phyloP scores from a whole-genome alignment of 2,329 filamentous ascomycete genomes.

The Blastomyces gilchristii region DNA sequence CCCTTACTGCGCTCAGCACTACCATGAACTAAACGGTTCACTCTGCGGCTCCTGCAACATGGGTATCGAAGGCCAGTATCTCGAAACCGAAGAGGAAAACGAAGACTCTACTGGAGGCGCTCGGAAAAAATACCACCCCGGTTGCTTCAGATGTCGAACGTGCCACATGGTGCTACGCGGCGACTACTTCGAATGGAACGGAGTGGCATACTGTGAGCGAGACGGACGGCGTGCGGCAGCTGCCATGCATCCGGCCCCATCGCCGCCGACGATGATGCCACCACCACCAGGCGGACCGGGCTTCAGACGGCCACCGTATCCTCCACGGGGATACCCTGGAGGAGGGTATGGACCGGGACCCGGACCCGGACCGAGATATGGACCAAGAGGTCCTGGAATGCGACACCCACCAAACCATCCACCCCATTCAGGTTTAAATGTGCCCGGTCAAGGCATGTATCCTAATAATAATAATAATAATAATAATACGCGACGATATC shows the following conservation, averaged over 20 bases:
- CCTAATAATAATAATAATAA: constrained; percentile 12
- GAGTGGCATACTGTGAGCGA: constrained; percentile 71
- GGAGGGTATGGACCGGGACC: constrained; percentile 16
- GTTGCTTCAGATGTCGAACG: constrained; percentile 69
- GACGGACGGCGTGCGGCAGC: constrained; percentile 58
- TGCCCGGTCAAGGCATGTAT: neutral
- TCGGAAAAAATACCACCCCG: constrained; percentile 66
- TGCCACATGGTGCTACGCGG: constrained; percentile 65
- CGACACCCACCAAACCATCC: constrained; percentile 8
- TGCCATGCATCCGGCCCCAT: constrained; percentile 30
- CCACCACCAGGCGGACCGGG: constrained; percentile 16
- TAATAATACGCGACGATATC: constrained; percentile 33
- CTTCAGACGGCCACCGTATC: constrained; percentile 10
- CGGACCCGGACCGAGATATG: constrained; percentile 17
- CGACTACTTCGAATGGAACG: constrained; percentile 84
- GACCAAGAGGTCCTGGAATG: constrained; percentile 6
- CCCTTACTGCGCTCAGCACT: constrained; percentile 86
- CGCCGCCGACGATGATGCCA: constrained; percentile 24
- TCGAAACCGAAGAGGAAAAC: constrained; percentile 56
- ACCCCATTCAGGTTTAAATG: neutral
- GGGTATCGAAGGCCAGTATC: constrained; percentile 88
- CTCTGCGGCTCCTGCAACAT: constrained; percentile 67
- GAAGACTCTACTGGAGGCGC: constrained; percentile 2
- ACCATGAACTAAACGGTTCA: constrained; percentile 82
- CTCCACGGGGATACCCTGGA: constrained; percentile 12